Conservation (phyloP, 139 green algal species). For the Chlorella vulgaris region DNA sequence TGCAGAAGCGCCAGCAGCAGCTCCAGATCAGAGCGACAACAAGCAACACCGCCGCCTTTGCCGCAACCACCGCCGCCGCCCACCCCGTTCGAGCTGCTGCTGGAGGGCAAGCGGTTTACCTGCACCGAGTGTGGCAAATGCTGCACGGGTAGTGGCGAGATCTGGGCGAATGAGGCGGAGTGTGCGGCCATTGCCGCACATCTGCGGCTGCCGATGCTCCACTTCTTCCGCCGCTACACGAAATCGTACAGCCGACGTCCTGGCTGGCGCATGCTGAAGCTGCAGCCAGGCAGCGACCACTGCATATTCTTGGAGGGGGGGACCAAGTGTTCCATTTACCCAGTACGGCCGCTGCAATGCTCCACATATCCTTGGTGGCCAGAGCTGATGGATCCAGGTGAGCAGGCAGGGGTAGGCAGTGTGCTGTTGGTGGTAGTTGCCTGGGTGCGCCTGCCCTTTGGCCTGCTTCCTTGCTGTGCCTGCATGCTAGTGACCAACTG, state of each 20-base stretch:
- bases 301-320: slow-evolving; percentile 60
- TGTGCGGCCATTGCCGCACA: slow-evolving; percentile 38
- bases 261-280: slow-evolving; percentile 51
- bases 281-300: slow-evolving; percentile 1
- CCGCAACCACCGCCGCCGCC: neutral
- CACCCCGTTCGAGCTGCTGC: slow-evolving; percentile 14
- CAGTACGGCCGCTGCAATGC: slow-evolving; percentile 52
- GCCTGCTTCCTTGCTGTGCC: too few relatives aligned
- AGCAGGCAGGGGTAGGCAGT: neutral
- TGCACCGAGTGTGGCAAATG: slow-evolving; percentile 64
- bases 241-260: slow-evolving; percentile 44
- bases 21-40: neutral
- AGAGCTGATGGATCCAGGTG: slow-evolving; percentile 50
- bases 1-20: neutral
- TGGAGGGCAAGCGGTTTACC: slow-evolving; percentile 21
- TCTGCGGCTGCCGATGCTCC: slow-evolving; percentile 16
- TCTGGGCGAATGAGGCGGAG: slow-evolving; percentile 51
- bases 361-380: slow-evolving; percentile 73
- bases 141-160: slow-evolving; percentile 56
- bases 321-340: slow-evolving; percentile 55
- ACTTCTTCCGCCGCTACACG: slow-evolving; percentile 44
- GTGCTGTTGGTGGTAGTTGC: too few relatives aligned
- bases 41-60: neutral
- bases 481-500: neutral
- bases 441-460: too few relatives aligned